Evolutionary conservation across 305 asterid genomes (phyloP), one percentile per base, ranked within the genome.

Genomic region (Solanum chacoense): DNA sequence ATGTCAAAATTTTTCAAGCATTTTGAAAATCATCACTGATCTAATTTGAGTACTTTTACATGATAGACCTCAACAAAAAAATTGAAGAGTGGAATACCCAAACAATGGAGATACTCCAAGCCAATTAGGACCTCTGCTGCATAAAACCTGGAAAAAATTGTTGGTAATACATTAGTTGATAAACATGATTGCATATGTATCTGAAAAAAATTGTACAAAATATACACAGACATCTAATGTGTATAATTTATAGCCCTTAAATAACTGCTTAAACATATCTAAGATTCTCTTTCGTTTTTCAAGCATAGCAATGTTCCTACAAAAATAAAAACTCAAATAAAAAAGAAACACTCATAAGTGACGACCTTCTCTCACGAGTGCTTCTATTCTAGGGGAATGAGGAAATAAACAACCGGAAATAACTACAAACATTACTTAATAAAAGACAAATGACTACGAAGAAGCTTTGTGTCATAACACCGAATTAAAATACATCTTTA

Each of bases 51-150:
- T 69, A 69, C 20, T 13, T 69, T 5, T 26, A 28, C 34, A 26
- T 9, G 75, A 69, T 69, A 69, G 34, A 69, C 34, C 20, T 69
- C 20, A 28, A 69, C 34, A 69, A 28, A 69, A 69, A 26, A 69
- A 69, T 6, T 69, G 34, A 6, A 69, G 20, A 26, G 75, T 26
- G 14, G 16, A 84, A 84, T 93, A 97, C 99, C 99, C 94, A 97
- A 93, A 92, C 99, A 97, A 88, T 97, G 99, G 92, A 97, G 99
- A 93, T 97, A 97, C 90, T 97, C 99, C 96, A 97, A 92, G 89
- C 95, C 95, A 91, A 97, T 92, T 92, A 96, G 89, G 88, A 97
- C 98, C 91, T 96, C 99, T 88, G 99, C 99, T 59, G 98, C 95
- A 93, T 93, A 97, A 93, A 97, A 97, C 95, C 99, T 97, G 94